A percentile compares a stretch with the other conserved stretches of the same genome.
phyloP scores from a whole-genome alignment of 2,329 filamentous ascomycete species.

The Ophiostoma ips region DNA sequence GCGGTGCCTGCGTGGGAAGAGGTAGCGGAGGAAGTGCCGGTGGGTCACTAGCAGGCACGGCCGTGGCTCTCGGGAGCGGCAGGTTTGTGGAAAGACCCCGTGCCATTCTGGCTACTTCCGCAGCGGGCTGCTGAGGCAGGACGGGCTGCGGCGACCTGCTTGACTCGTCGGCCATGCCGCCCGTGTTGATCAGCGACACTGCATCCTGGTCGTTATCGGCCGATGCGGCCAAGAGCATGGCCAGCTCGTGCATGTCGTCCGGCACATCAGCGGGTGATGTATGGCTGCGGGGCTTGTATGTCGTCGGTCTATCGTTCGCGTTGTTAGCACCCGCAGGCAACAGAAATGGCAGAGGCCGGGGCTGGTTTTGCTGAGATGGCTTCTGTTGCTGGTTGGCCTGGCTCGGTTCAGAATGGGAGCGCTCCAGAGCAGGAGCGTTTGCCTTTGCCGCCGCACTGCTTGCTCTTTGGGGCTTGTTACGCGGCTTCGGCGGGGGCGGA shows the following conservation, averaged over 20 bases:
- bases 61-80: not conserved
- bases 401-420: constrained; percentile 10
- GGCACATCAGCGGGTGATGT: constrained; percentile 2
- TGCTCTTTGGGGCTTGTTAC: constrained; percentile 4
- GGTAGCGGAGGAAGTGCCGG: constrained; percentile 19
- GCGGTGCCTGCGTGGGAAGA: constrained; percentile 17
- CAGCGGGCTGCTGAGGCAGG: constrained; percentile 5
- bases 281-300: not conserved
- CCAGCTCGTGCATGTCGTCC: constrained; percentile 6
- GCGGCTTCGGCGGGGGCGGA: constrained; percentile 5
- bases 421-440: constrained; percentile 7
- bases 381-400: not conserved
- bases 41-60: constrained; percentile 34
- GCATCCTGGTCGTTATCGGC: not conserved
- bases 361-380: not conserved
- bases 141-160: constrained; percentile 5
- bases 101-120: not conserved
- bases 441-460: constrained; percentile 1
- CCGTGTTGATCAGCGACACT: not conserved
- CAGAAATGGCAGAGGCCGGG: not conserved
- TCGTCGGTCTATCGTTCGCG: not conserved
- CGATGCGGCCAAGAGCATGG: constrained; percentile 4
- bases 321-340: not conserved
- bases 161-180: not conserved
- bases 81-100: not conserved